Evolutionary conservation across 2,329 filamentous ascomycete species (phyloP).

Genomic region (Furcasterigmium furcatum): DNA sequence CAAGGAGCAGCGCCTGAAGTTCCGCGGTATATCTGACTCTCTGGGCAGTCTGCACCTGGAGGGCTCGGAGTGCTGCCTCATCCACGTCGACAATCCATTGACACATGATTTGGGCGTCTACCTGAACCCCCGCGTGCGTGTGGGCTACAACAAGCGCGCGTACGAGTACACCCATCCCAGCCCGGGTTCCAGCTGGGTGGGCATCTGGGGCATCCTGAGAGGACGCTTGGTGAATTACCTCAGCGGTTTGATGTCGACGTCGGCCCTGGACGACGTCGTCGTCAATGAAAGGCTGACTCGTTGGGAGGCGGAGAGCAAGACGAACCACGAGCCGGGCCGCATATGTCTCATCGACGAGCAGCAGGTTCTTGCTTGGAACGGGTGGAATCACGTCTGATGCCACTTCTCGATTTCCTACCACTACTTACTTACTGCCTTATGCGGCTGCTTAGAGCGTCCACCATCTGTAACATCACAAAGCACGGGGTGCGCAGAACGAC

Average conservation of each 20-base stretch:
- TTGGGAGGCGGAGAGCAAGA: constrained; percentile 31
- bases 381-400: constrained; percentile 53
- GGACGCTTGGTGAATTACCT: constrained; percentile 26
- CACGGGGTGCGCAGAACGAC: no score
- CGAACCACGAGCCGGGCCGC: constrained; percentile 39
- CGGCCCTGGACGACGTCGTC: constrained; percentile 19
- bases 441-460: no score
- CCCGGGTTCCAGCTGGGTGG: constrained; percentile 38
- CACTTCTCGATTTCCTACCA: no score
- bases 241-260: constrained; percentile 21
- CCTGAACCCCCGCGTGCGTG: constrained; percentile 66
- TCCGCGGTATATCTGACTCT: constrained; percentile 61
- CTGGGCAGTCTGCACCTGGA: constrained; percentile 64
- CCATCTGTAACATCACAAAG: no score
- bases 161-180: constrained; percentile 45
- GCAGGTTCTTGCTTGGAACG: constrained; percentile 54
- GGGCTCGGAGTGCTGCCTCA: constrained; percentile 76
- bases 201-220: constrained; percentile 40
- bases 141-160: constrained; percentile 56
- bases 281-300: constrained; percentile 32
- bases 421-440: no score
- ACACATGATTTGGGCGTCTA: constrained; percentile 53
- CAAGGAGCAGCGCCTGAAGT: constrained; percentile 38
- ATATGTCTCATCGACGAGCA: constrained; percentile 59
- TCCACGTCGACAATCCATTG: constrained; percentile 68